Conservation (phyloP, 345 rosid genomes). For the Crucihimalaya himalaica region DNA sequence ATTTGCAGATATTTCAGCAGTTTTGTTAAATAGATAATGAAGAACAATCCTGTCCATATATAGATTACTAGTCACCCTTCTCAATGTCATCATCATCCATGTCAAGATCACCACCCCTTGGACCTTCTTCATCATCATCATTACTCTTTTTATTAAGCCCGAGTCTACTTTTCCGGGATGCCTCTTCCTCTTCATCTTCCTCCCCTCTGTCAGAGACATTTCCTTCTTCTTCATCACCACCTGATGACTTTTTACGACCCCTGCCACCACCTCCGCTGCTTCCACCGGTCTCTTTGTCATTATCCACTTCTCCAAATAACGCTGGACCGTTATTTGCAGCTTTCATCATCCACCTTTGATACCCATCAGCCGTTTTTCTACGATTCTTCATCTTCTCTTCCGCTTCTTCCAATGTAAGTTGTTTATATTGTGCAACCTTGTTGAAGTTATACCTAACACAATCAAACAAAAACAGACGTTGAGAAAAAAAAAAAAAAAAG, state of each 20-base stretch:
- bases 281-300: constrained; percentile 62
- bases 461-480: not conserved
- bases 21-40: not conserved
- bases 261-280: constrained; percentile 52
- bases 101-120: constrained; percentile 89
- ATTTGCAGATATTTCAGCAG: not conserved
- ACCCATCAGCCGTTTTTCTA: constrained; percentile 97
- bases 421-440: constrained; percentile 97
- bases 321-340: constrained; percentile 89
- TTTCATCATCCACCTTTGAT: constrained; percentile 99
- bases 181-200: constrained; percentile 95
- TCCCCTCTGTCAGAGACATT: constrained; percentile 83
- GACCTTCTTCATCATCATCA: constrained; percentile 95
- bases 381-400: constrained; percentile 97
- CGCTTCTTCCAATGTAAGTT: constrained; percentile 96
- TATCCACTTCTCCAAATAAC: constrained; percentile 91
- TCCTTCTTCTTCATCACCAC: constrained; percentile 83
- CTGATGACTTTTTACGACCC: constrained; percentile 72
- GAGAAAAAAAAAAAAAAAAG: not conserved
- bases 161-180: constrained; percentile 80
- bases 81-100: constrained; percentile 94
- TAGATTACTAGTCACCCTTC: constrained; percentile 57
- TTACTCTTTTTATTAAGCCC: constrained; percentile 69
- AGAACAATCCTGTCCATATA: not conserved
- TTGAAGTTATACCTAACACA: constrained; percentile 73